Conservation (phyloP, 306 rosid genomes). For the Adenanthera pavonina region DNA sequence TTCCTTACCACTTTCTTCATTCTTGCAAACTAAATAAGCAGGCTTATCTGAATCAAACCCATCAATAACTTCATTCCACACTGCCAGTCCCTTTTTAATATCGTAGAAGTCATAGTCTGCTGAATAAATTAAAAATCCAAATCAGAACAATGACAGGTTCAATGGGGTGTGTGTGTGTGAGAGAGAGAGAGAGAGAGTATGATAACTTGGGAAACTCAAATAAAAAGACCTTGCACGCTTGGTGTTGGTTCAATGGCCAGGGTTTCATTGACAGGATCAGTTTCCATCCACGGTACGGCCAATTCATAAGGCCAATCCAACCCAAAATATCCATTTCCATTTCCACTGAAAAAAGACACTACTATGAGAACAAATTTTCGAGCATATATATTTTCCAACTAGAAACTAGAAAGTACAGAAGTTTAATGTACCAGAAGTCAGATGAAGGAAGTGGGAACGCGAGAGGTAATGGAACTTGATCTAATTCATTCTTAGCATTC, state of each 20-base stretch:
- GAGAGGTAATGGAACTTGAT: constrained; percentile 45
- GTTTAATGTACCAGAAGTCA: constrained; percentile 45
- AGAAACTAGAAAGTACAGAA: background rate
- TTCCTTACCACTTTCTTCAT: constrained; percentile 35
- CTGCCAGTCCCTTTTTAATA: constrained; percentile 25
- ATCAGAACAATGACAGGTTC: background rate
- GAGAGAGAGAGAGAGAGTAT: too few species aligned
- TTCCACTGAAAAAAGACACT: constrained; percentile 34
- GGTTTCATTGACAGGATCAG: constrained; percentile 41
- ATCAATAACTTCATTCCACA: constrained; percentile 41
- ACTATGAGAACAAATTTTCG: background rate
- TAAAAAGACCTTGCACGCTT: constrained; percentile 42
- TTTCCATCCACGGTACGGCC: constrained; percentile 41
- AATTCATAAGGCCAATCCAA: constrained; percentile 47
- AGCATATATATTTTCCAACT: background rate
- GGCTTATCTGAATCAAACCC: constrained; percentile 41
- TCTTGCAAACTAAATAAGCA: background rate
- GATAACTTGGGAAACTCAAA: background rate
- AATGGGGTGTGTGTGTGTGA: background rate
- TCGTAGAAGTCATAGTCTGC: constrained; percentile 50
- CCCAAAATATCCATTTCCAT: constrained; percentile 19
- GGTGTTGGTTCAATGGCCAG: constrained; percentile 45
- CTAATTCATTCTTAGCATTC: constrained; percentile 28
- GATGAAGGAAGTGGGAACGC: constrained; percentile 37
- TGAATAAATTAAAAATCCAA: background rate